These are phyloP conservation scores for Termitomyces eurrhizus DNA, from an alignment of 768 basidiomycete species.

Conservation along the genomic window DNA sequence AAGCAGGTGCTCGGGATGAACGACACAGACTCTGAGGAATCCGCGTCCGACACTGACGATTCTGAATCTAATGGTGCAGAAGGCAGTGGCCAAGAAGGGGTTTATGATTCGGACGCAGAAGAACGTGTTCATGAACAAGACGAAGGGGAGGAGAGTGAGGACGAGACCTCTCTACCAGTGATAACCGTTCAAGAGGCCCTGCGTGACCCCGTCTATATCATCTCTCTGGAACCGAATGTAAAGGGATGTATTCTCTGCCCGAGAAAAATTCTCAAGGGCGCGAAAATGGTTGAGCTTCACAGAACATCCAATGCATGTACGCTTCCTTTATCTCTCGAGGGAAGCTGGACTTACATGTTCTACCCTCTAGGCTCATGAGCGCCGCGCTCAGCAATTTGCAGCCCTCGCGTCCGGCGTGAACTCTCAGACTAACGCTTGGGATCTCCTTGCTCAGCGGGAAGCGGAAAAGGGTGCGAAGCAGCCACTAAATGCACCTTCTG, in stretches of 20 bases:
- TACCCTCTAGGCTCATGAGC: slow-evolving; percentile 53
- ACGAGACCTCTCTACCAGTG: slow-evolving; percentile 33
- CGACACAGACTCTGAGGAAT: slow-evolving; percentile 76
- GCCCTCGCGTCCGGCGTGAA: slow-evolving; percentile 34
- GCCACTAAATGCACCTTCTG: slow-evolving; percentile 18
- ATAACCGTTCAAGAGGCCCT: slow-evolving; percentile 60
- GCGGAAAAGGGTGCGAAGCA: slow-evolving; percentile 23
- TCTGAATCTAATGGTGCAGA: slow-evolving; percentile 27
- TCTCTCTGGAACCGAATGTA: slow-evolving; percentile 50
- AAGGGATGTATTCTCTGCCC: slow-evolving; percentile 68
- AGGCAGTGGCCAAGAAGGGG: slow-evolving; percentile 23
- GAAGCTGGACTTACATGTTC: slow-evolving; percentile 12
- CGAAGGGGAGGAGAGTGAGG: slow-evolving; percentile 24
- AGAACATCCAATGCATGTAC: slow-evolving; percentile 58
- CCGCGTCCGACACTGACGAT: slow-evolving; percentile 47
- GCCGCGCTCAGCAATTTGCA: slow-evolving; percentile 52
- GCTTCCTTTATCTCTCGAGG: slow-evolving; percentile 17
- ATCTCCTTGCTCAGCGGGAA: slow-evolving; percentile 29
- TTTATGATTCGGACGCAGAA: slow-evolving; percentile 15
- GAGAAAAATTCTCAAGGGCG: slow-evolving; percentile 64
- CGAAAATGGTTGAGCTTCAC: slow-evolving; percentile 54
- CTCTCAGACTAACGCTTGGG: slow-evolving; percentile 46
- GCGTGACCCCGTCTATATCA: slow-evolving; percentile 57
- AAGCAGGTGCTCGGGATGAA: slow-evolving; percentile 59
- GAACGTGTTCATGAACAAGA: slow-evolving; percentile 15